Base-by-base conservation (phyloP, 2,329 filamentous ascomycete genomes). In the Colletotrichum eleusines region DNA sequence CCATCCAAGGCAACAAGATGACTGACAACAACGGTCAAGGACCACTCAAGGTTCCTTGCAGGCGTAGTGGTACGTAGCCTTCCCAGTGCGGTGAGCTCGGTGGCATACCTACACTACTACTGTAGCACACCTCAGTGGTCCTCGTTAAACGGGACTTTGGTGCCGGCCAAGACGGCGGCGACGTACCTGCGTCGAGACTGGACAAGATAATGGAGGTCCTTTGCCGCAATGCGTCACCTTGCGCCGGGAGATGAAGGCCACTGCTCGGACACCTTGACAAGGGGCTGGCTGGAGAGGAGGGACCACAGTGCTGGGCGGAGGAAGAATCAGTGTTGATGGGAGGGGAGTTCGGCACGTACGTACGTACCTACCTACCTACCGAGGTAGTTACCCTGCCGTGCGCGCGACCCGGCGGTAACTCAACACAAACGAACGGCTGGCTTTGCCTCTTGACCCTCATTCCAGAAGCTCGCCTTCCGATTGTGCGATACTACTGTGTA, bases 61-160 rank as follows among this genome's bases (percentile, higher is more conserved):
- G 55, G 64, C 28, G 26, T 46, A 42, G 50, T 55, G 28, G 61
- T 63, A 63, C 50, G 61, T 55, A 63, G 18, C 16, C 12, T 51
- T 42, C 26, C 44, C 33, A 44, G 54, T 60, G 28, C 42, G 58
- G 46, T 16, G 33, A 38, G n/a, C 60, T 35, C 46, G 44, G 46
- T n/a, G 42, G 42, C 8, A 44, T 33, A n/a, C n/a, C n/a, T n/a
- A n/a, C n/a, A n/a, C n/a, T n/a, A n/a, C n/a, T 9, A 35, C 33
- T 35, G 11, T 16, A 40, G 38, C 38, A 18, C 4, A 16, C 38
- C 40, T 42, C 42, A n/a, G 20, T 23, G 46, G 31, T 20, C 31
- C 6, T 35, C 18, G 28, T 28, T 50, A 11, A 40, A 48, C 20
- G 31, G 5, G 31, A 51, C 11, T 16, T 26, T 5, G 46, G 23